Percentiles rank a stretch among this genome's conserved stretches.
phyloP scores from a whole-genome alignment of 371 early-diverging fungal species.

The Rhizoclosmatium hyalinum region DNA sequence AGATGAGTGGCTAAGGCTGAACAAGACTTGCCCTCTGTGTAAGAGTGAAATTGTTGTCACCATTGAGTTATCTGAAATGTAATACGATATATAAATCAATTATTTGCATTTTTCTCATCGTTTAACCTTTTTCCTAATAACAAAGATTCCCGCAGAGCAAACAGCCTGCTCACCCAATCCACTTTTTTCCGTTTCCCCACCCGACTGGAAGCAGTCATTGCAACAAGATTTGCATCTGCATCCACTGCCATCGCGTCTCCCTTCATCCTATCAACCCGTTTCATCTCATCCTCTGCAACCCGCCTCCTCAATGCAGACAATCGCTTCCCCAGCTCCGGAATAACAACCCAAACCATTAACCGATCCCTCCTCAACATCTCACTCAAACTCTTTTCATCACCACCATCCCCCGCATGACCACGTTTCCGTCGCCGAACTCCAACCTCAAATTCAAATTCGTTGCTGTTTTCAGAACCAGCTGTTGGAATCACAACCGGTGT shows the following conservation, averaged over 20 bases:
- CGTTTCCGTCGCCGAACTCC: background rate
- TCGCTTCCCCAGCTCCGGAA: background rate
- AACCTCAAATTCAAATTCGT: background rate
- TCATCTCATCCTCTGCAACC: background rate
- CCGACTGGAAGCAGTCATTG: background rate
- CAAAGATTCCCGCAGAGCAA: background rate
- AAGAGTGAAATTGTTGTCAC: background rate
- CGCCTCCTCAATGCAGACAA: background rate
- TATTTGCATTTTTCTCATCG: background rate
- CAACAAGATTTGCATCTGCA: background rate
- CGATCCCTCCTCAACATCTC: background rate
- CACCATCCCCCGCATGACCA: background rate
- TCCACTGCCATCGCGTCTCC: background rate
- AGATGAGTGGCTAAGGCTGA: slow-evolving; percentile 33
- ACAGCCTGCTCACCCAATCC: background rate
- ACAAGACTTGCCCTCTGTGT: slow-evolving; percentile 35
- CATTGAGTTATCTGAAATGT: too few relatives aligned
- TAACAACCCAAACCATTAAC: background rate
- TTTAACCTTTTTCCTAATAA: background rate
- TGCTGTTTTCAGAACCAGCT: background rate
- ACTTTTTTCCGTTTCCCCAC: background rate
- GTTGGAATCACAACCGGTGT: too few relatives aligned
- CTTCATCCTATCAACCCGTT: background rate
- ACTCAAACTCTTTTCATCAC: background rate
- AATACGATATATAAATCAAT: too few relatives aligned